phyloP scores from a whole-genome alignment of 768 basidiomycete genomes.

The Termitomyces bulborhizus region DNA sequence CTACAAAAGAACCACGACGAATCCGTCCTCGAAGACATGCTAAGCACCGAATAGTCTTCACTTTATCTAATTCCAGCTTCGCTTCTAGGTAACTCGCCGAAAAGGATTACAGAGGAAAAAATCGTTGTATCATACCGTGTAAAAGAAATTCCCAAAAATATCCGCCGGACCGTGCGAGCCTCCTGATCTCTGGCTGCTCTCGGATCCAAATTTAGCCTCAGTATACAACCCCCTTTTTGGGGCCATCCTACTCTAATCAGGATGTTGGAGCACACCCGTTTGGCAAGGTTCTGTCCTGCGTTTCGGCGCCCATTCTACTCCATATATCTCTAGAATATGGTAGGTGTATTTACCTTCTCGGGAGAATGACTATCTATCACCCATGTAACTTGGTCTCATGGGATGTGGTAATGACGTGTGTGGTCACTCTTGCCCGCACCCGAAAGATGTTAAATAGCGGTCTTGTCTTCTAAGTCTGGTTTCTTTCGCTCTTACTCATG shows the following conservation, averaged over 20 bases:
- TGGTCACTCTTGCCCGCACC: neutral
- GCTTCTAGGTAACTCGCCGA: neutral
- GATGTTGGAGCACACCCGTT: neutral
- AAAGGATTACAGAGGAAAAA: neutral
- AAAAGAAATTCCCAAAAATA: neutral
- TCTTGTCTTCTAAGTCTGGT: neutral
- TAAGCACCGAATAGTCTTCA: neutral
- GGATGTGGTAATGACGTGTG: neutral
- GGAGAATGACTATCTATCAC: neutral
- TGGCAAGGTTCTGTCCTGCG: no score
- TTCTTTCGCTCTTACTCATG: neutral
- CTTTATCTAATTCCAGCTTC: neutral
- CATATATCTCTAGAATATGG: neutral
- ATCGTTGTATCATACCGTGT: neutral
- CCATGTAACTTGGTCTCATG: neutral
- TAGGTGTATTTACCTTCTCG: neutral
- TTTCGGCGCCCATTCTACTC: neutral
- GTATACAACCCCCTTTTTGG: neutral
- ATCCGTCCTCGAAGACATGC: constrained; percentile 18
- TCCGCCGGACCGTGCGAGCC: neutral
- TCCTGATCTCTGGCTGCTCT: neutral
- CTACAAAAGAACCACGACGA: constrained; percentile 53
- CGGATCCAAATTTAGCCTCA: neutral
- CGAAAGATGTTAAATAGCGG: neutral
- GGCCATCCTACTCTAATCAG: no score